Evolutionary conservation across 2,329 filamentous ascomycete genomes (phyloP).

Genomic region (Chaetothyriales sp.): DNA sequence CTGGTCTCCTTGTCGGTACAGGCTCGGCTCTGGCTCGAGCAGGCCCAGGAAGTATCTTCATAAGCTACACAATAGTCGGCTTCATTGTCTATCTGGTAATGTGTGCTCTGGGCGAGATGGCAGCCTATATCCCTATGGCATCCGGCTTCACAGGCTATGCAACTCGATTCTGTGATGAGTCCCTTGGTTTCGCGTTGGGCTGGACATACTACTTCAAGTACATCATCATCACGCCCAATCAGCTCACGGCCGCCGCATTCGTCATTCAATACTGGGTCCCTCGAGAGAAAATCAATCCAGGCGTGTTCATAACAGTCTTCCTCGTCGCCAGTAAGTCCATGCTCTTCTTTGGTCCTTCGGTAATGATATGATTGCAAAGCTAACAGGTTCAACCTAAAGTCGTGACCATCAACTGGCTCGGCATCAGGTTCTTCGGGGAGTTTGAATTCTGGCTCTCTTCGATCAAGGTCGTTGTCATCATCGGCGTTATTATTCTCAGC

Average conservation of each 20-base stretch:
- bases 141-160: slow-evolving; percentile 74
- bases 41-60: slow-evolving; percentile 29
- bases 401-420: slow-evolving; percentile 52
- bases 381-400: slow-evolving; percentile 20
- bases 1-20: slow-evolving; percentile 47
- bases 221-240: slow-evolving; percentile 73
- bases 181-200: slow-evolving; percentile 63
- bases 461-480: slow-evolving; percentile 53
- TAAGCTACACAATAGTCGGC: slow-evolving; percentile 30
- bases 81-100: slow-evolving; percentile 64
- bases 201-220: slow-evolving; percentile 65
- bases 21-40: slow-evolving; percentile 46
- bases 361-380: neutral
- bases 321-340: slow-evolving; percentile 32
- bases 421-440: slow-evolving; percentile 56
- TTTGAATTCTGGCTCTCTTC: slow-evolving; percentile 46
- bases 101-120: slow-evolving; percentile 71
- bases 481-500: slow-evolving; percentile 50
- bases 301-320: slow-evolving; percentile 64
- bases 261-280: slow-evolving; percentile 66
- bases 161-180: slow-evolving; percentile 62
- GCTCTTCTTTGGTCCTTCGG: neutral
- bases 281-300: slow-evolving; percentile 53
- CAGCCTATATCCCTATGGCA: slow-evolving; percentile 61
- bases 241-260: slow-evolving; percentile 63